Percentiles rank a stretch among this genome's conserved stretches.
Evolutionary conservation across 2,329 filamentous ascomycete genomes (phyloP).

Genomic region (Colletotrichum sp.): DNA sequence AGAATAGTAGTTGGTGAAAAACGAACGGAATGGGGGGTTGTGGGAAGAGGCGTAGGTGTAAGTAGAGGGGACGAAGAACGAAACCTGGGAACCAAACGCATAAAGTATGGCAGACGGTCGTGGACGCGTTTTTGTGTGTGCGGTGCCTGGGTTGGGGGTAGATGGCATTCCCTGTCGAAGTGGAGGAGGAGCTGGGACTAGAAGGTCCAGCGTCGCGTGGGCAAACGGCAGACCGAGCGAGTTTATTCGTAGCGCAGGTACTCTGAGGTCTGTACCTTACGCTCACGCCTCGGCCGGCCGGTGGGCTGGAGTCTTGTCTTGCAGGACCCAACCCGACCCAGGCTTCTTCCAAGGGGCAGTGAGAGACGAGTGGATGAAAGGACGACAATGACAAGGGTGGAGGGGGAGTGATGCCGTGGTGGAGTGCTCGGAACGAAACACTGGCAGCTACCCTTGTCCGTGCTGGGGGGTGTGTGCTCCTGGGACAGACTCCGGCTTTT

Average conservation of each 20-base stretch:
- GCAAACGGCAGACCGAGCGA: conserved; percentile 22
- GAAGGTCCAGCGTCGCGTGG: conserved; percentile 17
- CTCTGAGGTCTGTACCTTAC: background rate
- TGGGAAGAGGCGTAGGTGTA: conserved; percentile 14
- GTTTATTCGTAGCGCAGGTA: conserved; percentile 17
- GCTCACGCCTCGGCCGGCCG: conserved; percentile 17
- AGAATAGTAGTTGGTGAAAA: conserved; percentile 19
- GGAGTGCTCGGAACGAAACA: conserved; percentile 23
- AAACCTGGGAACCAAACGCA: conserved; percentile 18
- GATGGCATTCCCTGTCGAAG: conserved; percentile 19
- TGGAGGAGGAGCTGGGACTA: conserved; percentile 3
- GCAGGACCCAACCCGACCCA: background rate
- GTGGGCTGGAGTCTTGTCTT: background rate
- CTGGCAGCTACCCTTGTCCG: conserved; percentile 23
- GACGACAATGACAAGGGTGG: conserved; percentile 12
- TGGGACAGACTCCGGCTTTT: conserved; percentile 10
- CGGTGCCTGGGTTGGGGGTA: conserved; percentile 14
- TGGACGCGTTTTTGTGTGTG: conserved; percentile 21
- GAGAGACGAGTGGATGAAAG: conserved; percentile 8
- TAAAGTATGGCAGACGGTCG: conserved; percentile 22
- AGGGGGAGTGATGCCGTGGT: conserved; percentile 9
- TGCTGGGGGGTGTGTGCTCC: conserved; percentile 19
- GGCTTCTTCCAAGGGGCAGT: background rate
- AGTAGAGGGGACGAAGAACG: conserved; percentile 16
- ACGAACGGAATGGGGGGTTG: conserved; percentile 14